Base-by-base conservation (phyloP, 768 basidiomycete genomes). In the Epithele typhae region DNA sequence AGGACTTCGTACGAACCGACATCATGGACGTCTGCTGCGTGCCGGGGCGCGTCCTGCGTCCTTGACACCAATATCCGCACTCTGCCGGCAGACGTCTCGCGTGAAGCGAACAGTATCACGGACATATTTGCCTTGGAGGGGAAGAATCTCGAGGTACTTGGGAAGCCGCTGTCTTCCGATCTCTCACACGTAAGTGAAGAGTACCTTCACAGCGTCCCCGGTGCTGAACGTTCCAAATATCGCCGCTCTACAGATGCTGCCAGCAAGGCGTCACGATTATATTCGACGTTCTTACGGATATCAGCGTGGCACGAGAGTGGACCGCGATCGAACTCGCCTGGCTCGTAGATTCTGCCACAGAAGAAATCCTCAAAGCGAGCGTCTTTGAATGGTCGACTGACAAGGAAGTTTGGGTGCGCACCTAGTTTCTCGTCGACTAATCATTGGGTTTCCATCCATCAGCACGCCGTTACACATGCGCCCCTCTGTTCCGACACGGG, bases 1-100 rank as follows among this genome's bases (percentile, higher is more conserved):
- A n/a, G n/a, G n/a, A n/a, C n/a, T n/a, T 23, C 33, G 24, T 23
- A 43, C 35, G n/a, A 23, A 5, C 44, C 43, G 10, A 25, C 33
- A 3, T 43, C 34, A 2, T 37, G 47, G 47, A 48, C 51, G 8
- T 57, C 51, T 37, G 60, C 51, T 40, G 57, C 41, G 36, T 55
- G 47, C 50, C 43, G 51, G 17, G 46, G 48, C 15, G 59, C 54
- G n/a, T 53, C 68, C 23, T 82, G 75, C 50, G 48, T 78, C 21
- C 59, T 83, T 23, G 75, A 78, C 56, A 77, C 75, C 15, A 78
- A 75, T 37, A 76, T 83, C 43, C 56, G 54, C 22, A 46, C 78
- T 7, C 59, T 81, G 25, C 70, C 76, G 12, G 59, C 55, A 21
- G 46, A 56, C 5, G 48, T 63, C 17, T 51, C 54, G 12, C 52